Evolutionary conservation across 768 basidiomycete genomes (phyloP), one percentile per base, ranked within the genome.

Genomic region (Mycena floridula): DNA sequence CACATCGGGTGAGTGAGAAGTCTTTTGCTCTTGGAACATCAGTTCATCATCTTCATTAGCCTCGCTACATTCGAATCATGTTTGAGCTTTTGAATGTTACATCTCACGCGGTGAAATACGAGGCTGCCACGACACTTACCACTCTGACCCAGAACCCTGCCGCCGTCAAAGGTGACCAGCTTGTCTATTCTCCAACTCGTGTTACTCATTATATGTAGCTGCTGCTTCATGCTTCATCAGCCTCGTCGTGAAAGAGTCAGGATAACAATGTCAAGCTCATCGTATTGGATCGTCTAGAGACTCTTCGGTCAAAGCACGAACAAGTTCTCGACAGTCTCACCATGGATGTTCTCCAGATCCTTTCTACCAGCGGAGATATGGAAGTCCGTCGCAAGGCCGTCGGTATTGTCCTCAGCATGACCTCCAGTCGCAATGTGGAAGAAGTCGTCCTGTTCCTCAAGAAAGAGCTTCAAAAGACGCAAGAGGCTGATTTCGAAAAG

Each of bases 231-330:
- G 79, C 51, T 82, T 95, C 51, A 89, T 96, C 55, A 87, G 80
- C 51, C 79, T 98, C 37, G 83, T 93, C 48, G 74, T 86, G 61
- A 95, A 94, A 66, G 95, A 98, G 65, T 91, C 93, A 2, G n/a
- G 95, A 98, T 68, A 99, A 98, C 67, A 99, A 99, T 55, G 95
- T 97, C 63, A 98, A 97, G 65, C 77, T 97, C 37, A 98, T 98
- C 47, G 95, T 98, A 15, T 74, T 99, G 21, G 89, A 95, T 58
- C 82, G 96, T 37, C 76, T 99, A 26, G 89, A 97, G 44, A 66
- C 64, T 25, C 72, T 99, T 18, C 79, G 89, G 36, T 70, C 81
- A 4, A 89, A 84, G 57, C 93, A 97, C 62, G 93, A 89, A 15
- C 81, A 82, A 54, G 82, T 97, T 27, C 69, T 98, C 30, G 93